Base-by-base conservation (phyloP, 805 yeast species). In the Debaryomyces castellii region DNA sequence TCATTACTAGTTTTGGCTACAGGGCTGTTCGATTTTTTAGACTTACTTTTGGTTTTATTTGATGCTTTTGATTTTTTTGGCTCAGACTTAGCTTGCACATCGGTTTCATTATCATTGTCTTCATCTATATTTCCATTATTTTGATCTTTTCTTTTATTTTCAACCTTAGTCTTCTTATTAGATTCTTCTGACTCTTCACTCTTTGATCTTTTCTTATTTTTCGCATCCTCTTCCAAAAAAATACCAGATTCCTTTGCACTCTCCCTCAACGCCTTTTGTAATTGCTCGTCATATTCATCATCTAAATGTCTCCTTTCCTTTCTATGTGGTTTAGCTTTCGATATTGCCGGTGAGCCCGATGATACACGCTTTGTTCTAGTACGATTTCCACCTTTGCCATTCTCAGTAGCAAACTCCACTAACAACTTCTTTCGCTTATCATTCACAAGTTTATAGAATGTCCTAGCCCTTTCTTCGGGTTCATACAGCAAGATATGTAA, bases 401-500 rank as follows among this genome's bases (percentile, higher is more conserved):
- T 38, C 5, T 37, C 40, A 28, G 16, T 38, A 44, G 53, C 61
- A 47, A 49, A 67, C 52, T 47, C 62, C 43, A 56, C 43, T 41
- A 60, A 44, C 17, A 69, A 48, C 38, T 58, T 76, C 44, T 74
- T 76, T 25, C 77, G 51, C 40, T 59, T 62, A 32, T 72, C 77
- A 48, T 71, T 71, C 8, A 68, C 76, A 1, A 73, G 72, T 41
- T 63, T 62, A 53, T 73, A 73, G 35, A 73, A 55, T 5, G 76
- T 66, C 35, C 76, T 45, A 20, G 46, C 53, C 10, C 50, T 51
- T 5, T 59, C 67, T 25, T 47, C 49, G 33, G 33, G 38, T 25
- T 62, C 71, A 44, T 55, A 52, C 16, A 85, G 69, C 43, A 74
- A 51, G 3, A 77, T 65, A 62, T 92, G 99, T 39, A 87, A 67